Percentiles rank a stretch among this genome's conserved stretches.
phyloP scores from a whole-genome alignment of 305 asterid species.

The Fraxinus angustifolia region DNA sequence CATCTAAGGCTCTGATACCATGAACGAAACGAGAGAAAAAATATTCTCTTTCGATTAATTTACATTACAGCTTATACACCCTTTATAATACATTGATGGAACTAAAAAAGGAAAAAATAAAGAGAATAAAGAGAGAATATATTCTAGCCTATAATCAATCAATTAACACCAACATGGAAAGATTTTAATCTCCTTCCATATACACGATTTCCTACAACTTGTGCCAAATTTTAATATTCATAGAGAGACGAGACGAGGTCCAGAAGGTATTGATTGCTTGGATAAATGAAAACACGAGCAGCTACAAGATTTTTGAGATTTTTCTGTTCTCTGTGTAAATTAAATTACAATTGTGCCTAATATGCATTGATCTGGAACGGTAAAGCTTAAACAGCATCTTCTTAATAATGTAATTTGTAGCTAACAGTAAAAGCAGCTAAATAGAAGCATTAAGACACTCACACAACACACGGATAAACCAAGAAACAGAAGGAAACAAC shows the following conservation, averaged over 20 bases:
- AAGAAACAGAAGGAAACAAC: neutral
- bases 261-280: neutral
- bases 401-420: neutral
- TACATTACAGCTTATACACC: no score
- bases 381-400: neutral
- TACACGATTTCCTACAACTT: no score
- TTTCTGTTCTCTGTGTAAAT: neutral
- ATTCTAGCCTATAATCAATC: no score
- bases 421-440: neutral
- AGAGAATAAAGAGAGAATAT: no score
- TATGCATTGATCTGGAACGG: neutral
- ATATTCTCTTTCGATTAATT: no score
- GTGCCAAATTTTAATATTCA: neutral
- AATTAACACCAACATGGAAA: no score
- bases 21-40: no score
- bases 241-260: neutral
- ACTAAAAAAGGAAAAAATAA: no score
- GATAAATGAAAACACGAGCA: neutral
- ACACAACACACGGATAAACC: neutral
- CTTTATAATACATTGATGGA: no score
- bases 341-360: neutral
- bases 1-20: no score
- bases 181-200: no score
- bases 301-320: neutral
- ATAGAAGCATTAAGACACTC: neutral